Conservation (phyloP, 2,329 filamentous ascomycete species). For the Teratosphaeria zuluensis region DNA sequence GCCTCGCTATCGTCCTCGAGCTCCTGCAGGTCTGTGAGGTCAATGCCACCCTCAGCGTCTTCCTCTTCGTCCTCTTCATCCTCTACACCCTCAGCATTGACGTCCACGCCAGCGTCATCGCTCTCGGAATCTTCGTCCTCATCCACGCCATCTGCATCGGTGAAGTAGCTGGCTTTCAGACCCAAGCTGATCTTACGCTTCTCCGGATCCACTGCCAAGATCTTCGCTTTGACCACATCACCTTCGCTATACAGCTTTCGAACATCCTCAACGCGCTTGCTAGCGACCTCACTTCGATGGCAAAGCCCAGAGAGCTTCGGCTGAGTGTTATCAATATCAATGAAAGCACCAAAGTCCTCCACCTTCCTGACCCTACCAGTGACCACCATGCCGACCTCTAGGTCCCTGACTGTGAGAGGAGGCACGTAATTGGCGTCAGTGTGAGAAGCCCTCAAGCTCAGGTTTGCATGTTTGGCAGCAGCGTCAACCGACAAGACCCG, state of each 20-base stretch:
- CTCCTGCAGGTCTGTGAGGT: constrained; percentile 27
- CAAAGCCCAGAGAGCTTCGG: constrained; percentile 86
- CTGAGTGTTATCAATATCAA: constrained; percentile 71
- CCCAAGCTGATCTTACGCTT: constrained; percentile 79
- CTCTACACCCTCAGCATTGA: constrained; percentile 25
- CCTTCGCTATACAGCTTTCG: constrained; percentile 81
- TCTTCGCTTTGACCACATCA: constrained; percentile 84
- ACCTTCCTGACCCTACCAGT: constrained; percentile 90
- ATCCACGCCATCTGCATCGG: constrained; percentile 44
- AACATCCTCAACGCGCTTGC: constrained; percentile 72
- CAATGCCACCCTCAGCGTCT: constrained; percentile 14
- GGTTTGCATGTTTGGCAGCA: constrained; percentile 61
- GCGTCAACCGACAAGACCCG: constrained; percentile 66
- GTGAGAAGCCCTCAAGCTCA: constrained; percentile 79
- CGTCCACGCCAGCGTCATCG: constrained; percentile 16
- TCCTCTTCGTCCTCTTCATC: constrained; percentile 28
- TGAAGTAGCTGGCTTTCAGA: constrained; percentile 86
- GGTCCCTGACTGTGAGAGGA: constrained; percentile 62
- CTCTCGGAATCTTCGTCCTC: constrained; percentile 28
- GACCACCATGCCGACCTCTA: constrained; percentile 69
- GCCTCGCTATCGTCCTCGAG: constrained; percentile 37
- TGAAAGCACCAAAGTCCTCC: constrained; percentile 89
- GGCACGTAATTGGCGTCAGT: constrained; percentile 71
- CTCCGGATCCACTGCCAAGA: constrained; percentile 65
- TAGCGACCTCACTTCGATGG: constrained; percentile 85